Evolutionary conservation across 2,329 filamentous ascomycete species (phyloP), one percentile per base, ranked within the genome.

Genomic region (Tolypocladium paradoxum): DNA sequence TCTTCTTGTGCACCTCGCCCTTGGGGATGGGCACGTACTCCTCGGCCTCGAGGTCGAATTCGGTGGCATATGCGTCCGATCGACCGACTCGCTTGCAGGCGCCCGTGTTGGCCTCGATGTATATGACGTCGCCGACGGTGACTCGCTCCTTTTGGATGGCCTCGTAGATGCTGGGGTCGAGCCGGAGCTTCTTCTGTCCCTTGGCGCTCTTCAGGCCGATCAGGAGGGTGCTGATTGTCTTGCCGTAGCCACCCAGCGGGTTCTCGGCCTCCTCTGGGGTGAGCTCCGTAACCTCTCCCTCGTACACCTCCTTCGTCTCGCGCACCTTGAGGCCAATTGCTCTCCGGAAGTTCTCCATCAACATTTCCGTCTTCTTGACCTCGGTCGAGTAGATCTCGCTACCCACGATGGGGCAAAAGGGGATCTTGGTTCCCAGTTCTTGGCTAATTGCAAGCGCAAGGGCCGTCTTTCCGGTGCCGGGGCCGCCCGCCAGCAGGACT

Each of bases 1-100:
- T 99, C 83, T 96, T 97, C 82, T 99, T 99, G 77, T 97, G 93
- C 52, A 99, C 93, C 65, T 99, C 93, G 54, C 93, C 93, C 76
- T 99, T 99, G 54, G 93, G 93, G 58, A 99, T 95, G 6, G 93
- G 93, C 59, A 99, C 93, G 70, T 99, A 99, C 73, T 99, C 93
- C 73, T 99, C 93, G 2, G 93, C 93, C 75, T 99, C 93, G 49
- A 99, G 83, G 68, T 99, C 93, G 68, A 99, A 99, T 70, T 99
- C 93, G 50, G 93, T 99, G 31, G 91, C 92, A 70, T 97, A 97
- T 31, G 93, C 93, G 69, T 99, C 93, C 47, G 90, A 96, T 65
- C 93, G 82, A 50, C 93, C 93, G 12, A 99, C 93, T 63, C 93
- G 84, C 77, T 99, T 99, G 75, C 95, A 96, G 48, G 93, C 91